Evolutionary conservation across 768 basidiomycete species (phyloP), one percentile per base, ranked within the genome.

Genomic region (Hemileccinum rubropunctum): DNA sequence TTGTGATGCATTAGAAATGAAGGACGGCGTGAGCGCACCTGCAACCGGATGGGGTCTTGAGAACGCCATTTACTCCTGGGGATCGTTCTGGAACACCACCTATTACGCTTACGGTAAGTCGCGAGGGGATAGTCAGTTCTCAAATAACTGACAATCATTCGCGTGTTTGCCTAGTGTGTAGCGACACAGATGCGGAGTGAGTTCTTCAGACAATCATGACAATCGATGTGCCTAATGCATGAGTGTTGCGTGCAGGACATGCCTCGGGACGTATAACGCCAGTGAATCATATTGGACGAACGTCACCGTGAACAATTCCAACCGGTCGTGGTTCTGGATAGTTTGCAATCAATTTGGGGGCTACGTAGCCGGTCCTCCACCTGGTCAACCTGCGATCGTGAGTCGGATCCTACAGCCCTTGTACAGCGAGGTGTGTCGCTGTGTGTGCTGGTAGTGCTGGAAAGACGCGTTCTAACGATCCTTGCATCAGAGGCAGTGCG

Each of bases 311-410:
- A 69, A 86, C 62, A 81, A 88, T 51, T 49, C 71, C 0, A 55
- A 52, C 4, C 77, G 87, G 20, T 86, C 86, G 3, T 90, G 86
- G 86, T 66, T 71, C 49, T 88, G 87, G 87, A 79, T 86, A 59
- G 78, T 83, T 4, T 88, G 87, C 59, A 86, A 84, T 57, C 77
- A 88, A 68, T 75, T 88, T 1, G 87, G 87, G 30, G 86, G 53
- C 48, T 71, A 60, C 54, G 67, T 67, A 51, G 69, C 63, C 4
- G 68, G 74, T 28, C 73, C 75, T 3, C 76, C 76, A 1, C 12
- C 28, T 6, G 63, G 56, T 21, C 61, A 68, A 40, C 72, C 75
- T 11, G 53, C 63, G 20, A 58, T 71, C 49, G 66, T 66, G 28
- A 68, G 71, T 18, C 63, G 69, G 7, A 63, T 73, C 32, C 13